Percentiles rank a stretch among this genome's conserved stretches.
These are phyloP conservation scores for Straminergon stramineum DNA, from an alignment of 225 moss, liverwort and hornwort genomes.

Conservation along the genomic window DNA sequence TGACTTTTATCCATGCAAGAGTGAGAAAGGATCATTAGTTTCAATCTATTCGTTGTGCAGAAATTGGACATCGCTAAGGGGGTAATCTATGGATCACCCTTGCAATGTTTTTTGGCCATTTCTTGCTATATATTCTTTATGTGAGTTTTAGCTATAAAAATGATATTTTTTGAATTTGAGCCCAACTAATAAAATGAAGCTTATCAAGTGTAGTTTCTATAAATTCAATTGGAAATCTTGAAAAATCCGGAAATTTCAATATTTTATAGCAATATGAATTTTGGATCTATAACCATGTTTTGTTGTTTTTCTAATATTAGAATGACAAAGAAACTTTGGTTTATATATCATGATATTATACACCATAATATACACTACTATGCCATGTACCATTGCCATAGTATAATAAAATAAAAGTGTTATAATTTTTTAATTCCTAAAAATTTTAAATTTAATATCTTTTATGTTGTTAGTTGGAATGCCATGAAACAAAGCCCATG, in stretches of 20 bases:
- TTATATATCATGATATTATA: not conserved
- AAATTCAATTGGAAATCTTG: rapidly evolving
- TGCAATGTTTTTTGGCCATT: not conserved
- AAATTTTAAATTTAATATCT: no score
- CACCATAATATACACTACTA: not conserved
- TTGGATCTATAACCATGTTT: not conserved
- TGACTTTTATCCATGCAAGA: no score
- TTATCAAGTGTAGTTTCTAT: not conserved
- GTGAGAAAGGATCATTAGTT: no score
- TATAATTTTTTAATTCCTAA: no score
- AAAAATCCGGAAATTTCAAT: not conserved
- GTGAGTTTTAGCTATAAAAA: not conserved
- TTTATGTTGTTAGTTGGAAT: no score
- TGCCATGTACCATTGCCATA: no score
- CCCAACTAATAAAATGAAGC: not conserved
- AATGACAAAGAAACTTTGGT: not conserved
- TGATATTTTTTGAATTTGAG: not conserved
- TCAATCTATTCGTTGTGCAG: no score
- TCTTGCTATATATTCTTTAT: not conserved
- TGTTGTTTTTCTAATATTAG: not conserved
- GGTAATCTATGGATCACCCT: not conserved
- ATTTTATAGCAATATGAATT: not conserved
- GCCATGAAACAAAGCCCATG: no score
- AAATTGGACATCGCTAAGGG: no score
- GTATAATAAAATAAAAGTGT: no score